Percentiles rank a stretch among this genome's conserved stretches.
phyloP scores from a whole-genome alignment of 163 green algal species.

The Coccomyxa subellipsoidea region DNA sequence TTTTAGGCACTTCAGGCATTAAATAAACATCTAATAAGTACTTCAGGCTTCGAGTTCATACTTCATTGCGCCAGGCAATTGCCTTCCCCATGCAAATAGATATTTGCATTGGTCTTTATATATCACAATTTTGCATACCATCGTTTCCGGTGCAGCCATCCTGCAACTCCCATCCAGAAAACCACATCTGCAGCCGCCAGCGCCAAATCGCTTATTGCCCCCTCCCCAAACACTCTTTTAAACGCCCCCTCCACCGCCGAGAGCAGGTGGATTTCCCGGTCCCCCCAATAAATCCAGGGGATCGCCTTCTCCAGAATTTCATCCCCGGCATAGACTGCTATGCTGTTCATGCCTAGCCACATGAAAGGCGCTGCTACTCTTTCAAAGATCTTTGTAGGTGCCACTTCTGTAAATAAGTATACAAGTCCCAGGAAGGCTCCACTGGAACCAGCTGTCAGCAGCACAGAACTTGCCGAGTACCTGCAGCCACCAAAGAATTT shows the following conservation, averaged over 20 bases:
- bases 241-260: not conserved
- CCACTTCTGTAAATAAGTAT: not conserved
- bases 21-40: no score
- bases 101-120: no score
- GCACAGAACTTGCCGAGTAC: not conserved
- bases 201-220: not conserved
- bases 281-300: slow-evolving; percentile 1
- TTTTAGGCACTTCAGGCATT: no score
- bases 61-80: no score
- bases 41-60: no score
- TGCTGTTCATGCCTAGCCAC: slow-evolving; percentile 10
- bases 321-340: slow-evolving; percentile 6
- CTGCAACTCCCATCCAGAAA: not conserved
- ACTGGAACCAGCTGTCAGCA: not conserved
- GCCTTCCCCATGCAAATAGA: no score
- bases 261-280: not conserved
- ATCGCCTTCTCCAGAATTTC: not conserved
- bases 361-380: not conserved
- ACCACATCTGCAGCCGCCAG: not conserved
- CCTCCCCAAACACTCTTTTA: not conserved
- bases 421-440: not conserved
- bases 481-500: not conserved
- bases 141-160: not conserved
- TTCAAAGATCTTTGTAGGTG: not conserved
- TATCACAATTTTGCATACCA: not conserved